Base-by-base conservation (phyloP, 1,139 yeast genomes). In the Yamadazyma epiphylla region DNA sequence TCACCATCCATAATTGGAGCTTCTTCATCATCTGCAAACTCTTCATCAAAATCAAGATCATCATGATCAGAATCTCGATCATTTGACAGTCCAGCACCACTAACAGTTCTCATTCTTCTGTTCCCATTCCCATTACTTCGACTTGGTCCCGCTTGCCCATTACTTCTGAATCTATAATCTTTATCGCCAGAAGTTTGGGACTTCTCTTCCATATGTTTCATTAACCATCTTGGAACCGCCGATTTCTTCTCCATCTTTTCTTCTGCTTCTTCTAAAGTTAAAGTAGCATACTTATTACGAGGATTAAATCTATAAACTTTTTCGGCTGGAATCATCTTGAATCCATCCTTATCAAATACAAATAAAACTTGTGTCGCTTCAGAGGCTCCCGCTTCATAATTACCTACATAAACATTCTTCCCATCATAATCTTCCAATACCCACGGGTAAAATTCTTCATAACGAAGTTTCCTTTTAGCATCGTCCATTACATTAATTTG, bases 371-470 rank as follows among this genome's bases (percentile, higher is more conserved):
- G 89, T 21, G 64, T 66, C 13, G 87, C 73, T 45, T 87, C 96
- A 7, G 89, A 77, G 41, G 84, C 84, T 8, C 94, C 95, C 1
- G 97, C 98, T 60, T 91, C 98, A 58, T 86, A 89, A 46, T 83
- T 84, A 21, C 98, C 96, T 14, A 89, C 96, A 82, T 86, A 91
- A 1, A 95, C 94, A 53, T 91, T 89, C 39, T 77, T 73, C 33
- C 95, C 96, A 46, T 87, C 96, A 55, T 85, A 89, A 59, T 94
- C 98, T 60, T 89, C 96, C 70, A 94, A 67, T 13, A 94, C 95
- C 98, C 98, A 91, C 0, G 98, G 98, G 47, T 86, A 89, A 52
- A 82, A 87, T 58, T 91, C 98, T 58, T 91, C 98, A 52, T 89
- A 91, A 48, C 97, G 70, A 41, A 91, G 62, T 50, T 77, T 82